phyloP scores from a whole-genome alignment of 768 basidiomycete genomes.

The Kwoniella dendrophila region DNA sequence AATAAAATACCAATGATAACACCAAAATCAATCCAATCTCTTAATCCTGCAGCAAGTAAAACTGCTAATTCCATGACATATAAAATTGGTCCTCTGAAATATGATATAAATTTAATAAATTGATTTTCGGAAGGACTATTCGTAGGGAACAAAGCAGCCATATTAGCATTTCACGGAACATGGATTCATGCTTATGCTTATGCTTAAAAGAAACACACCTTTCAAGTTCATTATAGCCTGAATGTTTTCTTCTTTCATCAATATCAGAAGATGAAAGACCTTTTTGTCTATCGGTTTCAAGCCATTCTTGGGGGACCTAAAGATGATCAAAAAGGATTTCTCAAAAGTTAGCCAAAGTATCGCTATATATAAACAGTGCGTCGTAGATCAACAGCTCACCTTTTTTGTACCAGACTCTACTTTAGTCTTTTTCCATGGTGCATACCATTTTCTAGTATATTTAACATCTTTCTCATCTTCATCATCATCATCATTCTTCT shows the following conservation, averaged over 20 bases:
- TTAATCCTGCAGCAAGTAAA: constrained; percentile 59
- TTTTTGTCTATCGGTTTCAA: constrained; percentile 57
- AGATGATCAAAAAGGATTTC: neutral
- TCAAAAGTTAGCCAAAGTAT: no score
- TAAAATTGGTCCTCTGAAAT: constrained; percentile 60
- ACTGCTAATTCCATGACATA: constrained; percentile 62
- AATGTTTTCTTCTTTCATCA: constrained; percentile 52
- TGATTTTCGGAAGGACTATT: constrained; percentile 58
- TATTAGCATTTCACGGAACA: neutral
- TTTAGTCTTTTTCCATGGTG: constrained; percentile 59
- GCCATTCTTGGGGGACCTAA: constrained; percentile 58
- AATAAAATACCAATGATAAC: constrained; percentile 58
- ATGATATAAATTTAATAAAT: constrained; percentile 59
- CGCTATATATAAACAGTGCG: no score
- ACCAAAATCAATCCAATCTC: constrained; percentile 62
- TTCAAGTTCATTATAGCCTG: constrained; percentile 60
- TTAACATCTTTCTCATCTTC: constrained; percentile 55
- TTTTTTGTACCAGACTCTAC: constrained; percentile 49
- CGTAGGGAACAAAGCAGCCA: neutral
- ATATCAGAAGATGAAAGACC: constrained; percentile 57
- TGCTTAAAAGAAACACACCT: no score
- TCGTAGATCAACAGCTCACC: constrained; percentile 27
- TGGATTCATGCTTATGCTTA: neutral
- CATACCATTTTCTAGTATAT: constrained; percentile 59
- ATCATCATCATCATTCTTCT: constrained; percentile 45